Evolutionary conservation across 495 filamentous ascomycete species (phyloP).

Genomic region (Penicillium maclennaniae): DNA sequence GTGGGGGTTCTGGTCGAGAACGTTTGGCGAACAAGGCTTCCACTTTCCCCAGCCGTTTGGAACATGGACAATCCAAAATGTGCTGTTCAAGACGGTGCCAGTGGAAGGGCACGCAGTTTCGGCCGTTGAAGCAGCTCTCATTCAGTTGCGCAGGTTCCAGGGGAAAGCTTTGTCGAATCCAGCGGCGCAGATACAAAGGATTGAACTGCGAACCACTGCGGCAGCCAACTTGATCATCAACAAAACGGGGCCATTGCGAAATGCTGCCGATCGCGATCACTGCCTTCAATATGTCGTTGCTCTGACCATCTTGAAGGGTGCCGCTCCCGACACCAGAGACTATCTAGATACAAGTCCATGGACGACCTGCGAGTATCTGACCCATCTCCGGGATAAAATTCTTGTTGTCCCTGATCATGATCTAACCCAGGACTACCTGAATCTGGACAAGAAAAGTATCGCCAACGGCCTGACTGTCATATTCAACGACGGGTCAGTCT

Average conservation of each 20-base stretch:
- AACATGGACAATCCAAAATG: conserved; percentile 32
- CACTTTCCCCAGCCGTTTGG: conserved; percentile 27
- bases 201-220: conserved; percentile 32
- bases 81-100: conserved; percentile 38
- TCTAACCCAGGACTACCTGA: conserved; percentile 37
- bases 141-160: conserved; percentile 13
- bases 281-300: conserved; percentile 43
- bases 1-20: conserved; percentile 38
- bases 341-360: conserved; percentile 36
- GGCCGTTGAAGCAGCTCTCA: conserved; percentile 34
- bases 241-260: conserved; percentile 34
- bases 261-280: conserved; percentile 46
- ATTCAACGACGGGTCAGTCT: conserved; percentile 31
- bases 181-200: conserved; percentile 20
- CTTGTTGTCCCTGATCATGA: conserved; percentile 22
- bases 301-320: conserved; percentile 36
- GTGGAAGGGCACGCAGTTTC: conserved; percentile 39
- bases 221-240: conserved; percentile 40
- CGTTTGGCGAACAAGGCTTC: conserved; percentile 26
- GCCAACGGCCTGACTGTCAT: conserved; percentile 21
- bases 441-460: conserved; percentile 25
- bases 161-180: conserved; percentile 6
- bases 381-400: conserved; percentile 28
- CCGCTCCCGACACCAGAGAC: conserved; percentile 26
- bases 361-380: conserved; percentile 22